A percentile compares a stretch with the other conserved stretches of the same genome.
These are phyloP conservation scores for Leucosporidium yakuticum DNA, from an alignment of 768 basidiomycete genomes.

Conservation along the genomic window DNA sequence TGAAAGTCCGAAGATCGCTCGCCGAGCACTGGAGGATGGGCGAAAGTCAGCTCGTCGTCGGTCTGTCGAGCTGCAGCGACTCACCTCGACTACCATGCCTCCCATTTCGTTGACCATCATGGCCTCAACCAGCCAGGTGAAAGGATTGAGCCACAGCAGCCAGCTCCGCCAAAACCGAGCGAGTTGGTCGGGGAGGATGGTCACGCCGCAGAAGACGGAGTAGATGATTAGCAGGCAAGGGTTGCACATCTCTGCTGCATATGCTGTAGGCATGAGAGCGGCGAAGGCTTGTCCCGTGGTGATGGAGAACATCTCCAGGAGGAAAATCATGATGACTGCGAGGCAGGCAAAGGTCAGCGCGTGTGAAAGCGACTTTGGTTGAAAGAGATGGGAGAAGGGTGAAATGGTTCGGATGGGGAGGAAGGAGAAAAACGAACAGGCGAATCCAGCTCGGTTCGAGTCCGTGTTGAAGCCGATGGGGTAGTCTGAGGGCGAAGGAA, in stretches of 20 bases:
- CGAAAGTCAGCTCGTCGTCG: constrained; percentile 65
- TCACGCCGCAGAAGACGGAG: constrained; percentile 71
- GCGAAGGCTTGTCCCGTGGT: constrained; percentile 60
- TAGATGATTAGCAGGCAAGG: constrained; percentile 55
- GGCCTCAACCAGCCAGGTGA: constrained; percentile 44
- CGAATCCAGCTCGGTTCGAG: constrained; percentile 41
- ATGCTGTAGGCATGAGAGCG: constrained; percentile 65
- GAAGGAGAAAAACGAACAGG: constrained; percentile 48
- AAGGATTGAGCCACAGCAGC: too few relatives aligned
- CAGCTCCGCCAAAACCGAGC: constrained; percentile 59
- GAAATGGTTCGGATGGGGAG: not conserved
- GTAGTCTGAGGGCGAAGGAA: constrained; percentile 23
- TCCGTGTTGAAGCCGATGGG: constrained; percentile 40
- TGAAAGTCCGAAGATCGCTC: constrained; percentile 65
- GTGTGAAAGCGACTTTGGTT: constrained; percentile 48
- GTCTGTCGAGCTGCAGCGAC: constrained; percentile 64
- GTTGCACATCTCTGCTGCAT: constrained; percentile 72
- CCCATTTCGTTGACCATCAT: not conserved
- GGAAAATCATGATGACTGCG: constrained; percentile 51
- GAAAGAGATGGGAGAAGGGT: too few relatives aligned
- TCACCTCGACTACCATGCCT: too few relatives aligned
- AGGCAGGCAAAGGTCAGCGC: constrained; percentile 42
- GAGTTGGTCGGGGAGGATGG: constrained; percentile 61
- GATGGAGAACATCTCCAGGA: constrained; percentile 67
- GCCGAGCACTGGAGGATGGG: constrained; percentile 49